Conservation (phyloP, 1,284 basidiomycete genomes). For the Kwoniella shivajii region DNA sequence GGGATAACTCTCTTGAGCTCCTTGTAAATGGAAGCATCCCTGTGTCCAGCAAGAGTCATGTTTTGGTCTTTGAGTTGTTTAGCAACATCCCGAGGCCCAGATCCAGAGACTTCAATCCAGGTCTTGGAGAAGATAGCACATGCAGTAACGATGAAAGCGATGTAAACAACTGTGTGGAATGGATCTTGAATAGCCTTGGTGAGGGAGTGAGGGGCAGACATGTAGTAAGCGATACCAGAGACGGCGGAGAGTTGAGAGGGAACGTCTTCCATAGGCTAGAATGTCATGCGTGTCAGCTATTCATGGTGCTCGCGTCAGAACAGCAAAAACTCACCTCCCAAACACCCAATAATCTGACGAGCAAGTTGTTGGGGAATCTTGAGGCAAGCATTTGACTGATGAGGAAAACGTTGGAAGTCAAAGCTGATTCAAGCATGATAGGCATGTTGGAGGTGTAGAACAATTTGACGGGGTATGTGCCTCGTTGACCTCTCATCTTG, state of each 20-base stretch:
- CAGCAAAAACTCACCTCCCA: constrained; percentile 76
- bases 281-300: background rate
- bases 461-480: constrained; percentile 94
- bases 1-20: constrained; percentile 97
- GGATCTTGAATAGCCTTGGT: constrained; percentile 86
- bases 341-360: constrained; percentile 86
- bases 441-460: constrained; percentile 99
- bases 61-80: constrained; percentile 99
- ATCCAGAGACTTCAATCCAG: constrained; percentile 98
- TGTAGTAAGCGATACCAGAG: constrained; percentile 96
- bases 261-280: constrained; percentile 86
- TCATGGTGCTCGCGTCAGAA: background rate
- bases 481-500: constrained; percentile 92
- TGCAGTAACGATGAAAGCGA: constrained; percentile 87
- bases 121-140: constrained; percentile 99
- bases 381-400: constrained; percentile 91
- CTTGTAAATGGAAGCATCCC: constrained; percentile 98
- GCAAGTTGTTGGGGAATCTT: constrained; percentile 88
- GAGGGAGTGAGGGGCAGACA: constrained; percentile 92
- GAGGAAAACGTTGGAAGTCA: constrained; percentile 94
- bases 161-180: constrained; percentile 89
- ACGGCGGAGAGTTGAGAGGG: constrained; percentile 81
- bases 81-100: constrained; percentile 91
- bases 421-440: constrained; percentile 96
- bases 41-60: constrained; percentile 98